phyloP scores from a whole-genome alignment of 768 basidiomycete genomes.

The Mycena alexandri region DNA sequence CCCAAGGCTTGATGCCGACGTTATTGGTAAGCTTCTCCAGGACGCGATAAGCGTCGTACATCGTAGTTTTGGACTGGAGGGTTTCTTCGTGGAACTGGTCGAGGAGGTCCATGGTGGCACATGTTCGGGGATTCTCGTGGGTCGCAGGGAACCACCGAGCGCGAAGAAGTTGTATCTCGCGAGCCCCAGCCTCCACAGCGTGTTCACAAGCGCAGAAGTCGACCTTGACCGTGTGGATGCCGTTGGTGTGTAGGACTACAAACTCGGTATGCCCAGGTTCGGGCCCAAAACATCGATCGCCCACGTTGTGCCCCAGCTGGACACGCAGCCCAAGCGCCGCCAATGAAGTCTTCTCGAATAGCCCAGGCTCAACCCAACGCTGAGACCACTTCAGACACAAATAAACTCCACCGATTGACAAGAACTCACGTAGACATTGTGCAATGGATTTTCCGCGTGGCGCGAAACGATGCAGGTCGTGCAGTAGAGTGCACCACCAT shows the following conservation, averaged over 20 bases:
- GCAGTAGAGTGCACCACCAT: not conserved
- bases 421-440: slow-evolving; percentile 34
- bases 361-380: too few species aligned
- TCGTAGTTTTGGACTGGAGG: slow-evolving; percentile 9
- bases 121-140: slow-evolving; percentile 2
- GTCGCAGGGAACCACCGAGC: slow-evolving; percentile 22
- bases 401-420: too few species aligned
- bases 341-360: too few species aligned
- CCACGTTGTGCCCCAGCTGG: too few species aligned
- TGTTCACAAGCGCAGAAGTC: slow-evolving; percentile 11
- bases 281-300: too few species aligned
- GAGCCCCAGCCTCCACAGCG: not conserved
- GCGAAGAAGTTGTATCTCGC: not conserved
- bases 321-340: too few species aligned
- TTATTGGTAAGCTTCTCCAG: slow-evolving; percentile 18
- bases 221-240: slow-evolving; percentile 3
- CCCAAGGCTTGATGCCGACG: slow-evolving; percentile 15
- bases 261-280: too few species aligned
- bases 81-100: not conserved
- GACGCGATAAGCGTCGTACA: slow-evolving; percentile 16
- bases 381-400: too few species aligned
- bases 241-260: not conserved
- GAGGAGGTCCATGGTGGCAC: not conserved
- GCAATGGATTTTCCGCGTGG: slow-evolving; percentile 35
- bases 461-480: not conserved